These are phyloP conservation scores for Achaetomium macrosporum DNA, from an alignment of 2,329 filamentous ascomycete genomes.

Conservation along the genomic window DNA sequence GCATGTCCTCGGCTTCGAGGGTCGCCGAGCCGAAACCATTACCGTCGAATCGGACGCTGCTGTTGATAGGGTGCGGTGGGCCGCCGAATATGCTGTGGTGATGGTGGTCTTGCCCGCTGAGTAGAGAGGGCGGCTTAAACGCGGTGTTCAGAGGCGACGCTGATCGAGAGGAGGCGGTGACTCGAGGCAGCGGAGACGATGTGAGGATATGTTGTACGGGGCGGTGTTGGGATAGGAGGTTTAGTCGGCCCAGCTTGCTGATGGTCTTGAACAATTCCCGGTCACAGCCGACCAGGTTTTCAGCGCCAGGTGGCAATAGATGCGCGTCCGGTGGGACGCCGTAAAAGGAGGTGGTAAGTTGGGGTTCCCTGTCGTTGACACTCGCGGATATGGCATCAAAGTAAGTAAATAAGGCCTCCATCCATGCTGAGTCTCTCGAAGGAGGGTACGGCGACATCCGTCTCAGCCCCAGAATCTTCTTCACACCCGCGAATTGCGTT, in stretches of 20 bases:
- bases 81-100: slow-evolving; percentile 32
- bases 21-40: slow-evolving; percentile 54
- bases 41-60: slow-evolving; percentile 51
- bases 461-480: slow-evolving; percentile 78
- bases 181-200: slow-evolving; percentile 9
- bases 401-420: slow-evolving; percentile 88
- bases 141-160: slow-evolving; percentile 37
- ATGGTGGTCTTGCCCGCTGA: slow-evolving; percentile 25
- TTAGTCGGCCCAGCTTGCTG: slow-evolving; percentile 74
- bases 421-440: slow-evolving; percentile 74
- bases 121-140: slow-evolving; percentile 33
- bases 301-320: slow-evolving; percentile 56
- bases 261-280: slow-evolving; percentile 81
- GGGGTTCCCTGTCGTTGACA: slow-evolving; percentile 85
- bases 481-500: slow-evolving; percentile 87
- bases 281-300: slow-evolving; percentile 86
- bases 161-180: slow-evolving; percentile 13
- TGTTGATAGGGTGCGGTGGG: slow-evolving; percentile 40
- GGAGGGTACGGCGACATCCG: slow-evolving; percentile 47
- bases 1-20: slow-evolving; percentile 50
- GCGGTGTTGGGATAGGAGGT: slow-evolving; percentile 70
- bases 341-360: slow-evolving; percentile 64
- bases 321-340: slow-evolving; percentile 45
- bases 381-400: slow-evolving; percentile 90
- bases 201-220: slow-evolving; percentile 40